These are phyloP conservation scores for Pichia sp. DNA, from an alignment of 1,139 yeast species.

Conservation along the genomic window DNA sequence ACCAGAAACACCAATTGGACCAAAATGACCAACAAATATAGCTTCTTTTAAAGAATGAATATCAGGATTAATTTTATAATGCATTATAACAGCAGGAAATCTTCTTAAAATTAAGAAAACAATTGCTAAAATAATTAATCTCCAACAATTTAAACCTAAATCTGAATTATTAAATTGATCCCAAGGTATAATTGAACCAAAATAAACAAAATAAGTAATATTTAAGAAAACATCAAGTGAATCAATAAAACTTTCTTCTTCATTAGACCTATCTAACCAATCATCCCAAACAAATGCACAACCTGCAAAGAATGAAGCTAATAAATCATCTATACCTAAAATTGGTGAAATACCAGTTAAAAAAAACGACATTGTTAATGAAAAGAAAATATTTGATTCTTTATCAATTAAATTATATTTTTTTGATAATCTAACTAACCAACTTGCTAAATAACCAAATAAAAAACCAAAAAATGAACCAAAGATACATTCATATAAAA, in stretches of 20 bases:
- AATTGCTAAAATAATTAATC: slow-evolving; percentile 69
- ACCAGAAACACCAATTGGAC: slow-evolving; percentile 98
- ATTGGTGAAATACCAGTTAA: slow-evolving; percentile 92
- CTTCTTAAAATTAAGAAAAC: slow-evolving; percentile 74
- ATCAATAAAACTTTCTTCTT: slow-evolving; percentile 86
- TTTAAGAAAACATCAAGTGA: slow-evolving; percentile 79
- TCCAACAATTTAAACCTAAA: slow-evolving; percentile 76
- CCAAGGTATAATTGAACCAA: slow-evolving; percentile 96
- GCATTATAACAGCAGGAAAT: slow-evolving; percentile 73
- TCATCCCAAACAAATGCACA: slow-evolving; percentile 97
- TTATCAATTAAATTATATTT: slow-evolving; percentile 69
- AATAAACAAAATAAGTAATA: slow-evolving; percentile 81
- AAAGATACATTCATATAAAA: slow-evolving; percentile 80
- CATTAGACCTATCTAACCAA: slow-evolving; percentile 58
- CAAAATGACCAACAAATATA: slow-evolving; percentile 91
- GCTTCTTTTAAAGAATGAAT: slow-evolving; percentile 93
- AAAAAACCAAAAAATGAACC: slow-evolving; percentile 74
- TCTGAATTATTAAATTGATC: slow-evolving; percentile 58
- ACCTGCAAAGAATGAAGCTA: slow-evolving; percentile 93
- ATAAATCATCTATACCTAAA: slow-evolving; percentile 84
- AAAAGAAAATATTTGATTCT: slow-evolving; percentile 86
- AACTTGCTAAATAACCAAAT: slow-evolving; percentile 51
- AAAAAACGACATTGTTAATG: slow-evolving; percentile 72
- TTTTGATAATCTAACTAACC: slow-evolving; percentile 50
- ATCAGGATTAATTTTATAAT: slow-evolving; percentile 81